Conservation (phyloP, 2,329 filamentous ascomycete species). For the Aspergillus hortae region DNA sequence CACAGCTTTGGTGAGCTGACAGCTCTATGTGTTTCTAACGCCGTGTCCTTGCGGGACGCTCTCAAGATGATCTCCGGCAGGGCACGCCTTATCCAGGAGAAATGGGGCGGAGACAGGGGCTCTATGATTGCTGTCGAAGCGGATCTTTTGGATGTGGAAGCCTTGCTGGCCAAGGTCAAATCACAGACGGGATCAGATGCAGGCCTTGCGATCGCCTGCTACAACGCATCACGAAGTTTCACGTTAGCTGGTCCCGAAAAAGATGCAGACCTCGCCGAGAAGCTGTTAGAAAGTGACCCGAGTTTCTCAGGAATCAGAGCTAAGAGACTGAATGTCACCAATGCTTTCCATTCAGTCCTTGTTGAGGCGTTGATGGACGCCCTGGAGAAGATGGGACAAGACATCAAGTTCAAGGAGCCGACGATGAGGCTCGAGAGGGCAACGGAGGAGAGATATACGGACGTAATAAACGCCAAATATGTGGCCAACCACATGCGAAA, state of each 20-base stretch:
- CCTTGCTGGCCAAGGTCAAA: slow-evolving; percentile 15
- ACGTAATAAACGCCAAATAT: too few relatives aligned
- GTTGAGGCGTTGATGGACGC: slow-evolving; percentile 32
- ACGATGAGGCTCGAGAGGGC: slow-evolving; percentile 24
- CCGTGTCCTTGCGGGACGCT: slow-evolving; percentile 27
- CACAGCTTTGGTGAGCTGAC: slow-evolving; percentile 40
- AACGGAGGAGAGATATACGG: slow-evolving; percentile 3
- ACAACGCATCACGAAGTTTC: slow-evolving; percentile 44
- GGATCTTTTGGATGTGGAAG: slow-evolving; percentile 20
- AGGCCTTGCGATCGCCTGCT: slow-evolving; percentile 43
- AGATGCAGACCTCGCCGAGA: slow-evolving; percentile 26
- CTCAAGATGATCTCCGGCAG: slow-evolving; percentile 25
- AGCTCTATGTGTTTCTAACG: slow-evolving; percentile 30
- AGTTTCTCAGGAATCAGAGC: slow-evolving; percentile 16
- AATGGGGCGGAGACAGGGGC: slow-evolving; percentile 32
- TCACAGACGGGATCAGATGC: neutral
- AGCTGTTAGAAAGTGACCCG: slow-evolving; percentile 9
- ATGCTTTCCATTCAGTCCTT: slow-evolving; percentile 48
- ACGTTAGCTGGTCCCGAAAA: slow-evolving; percentile 38
- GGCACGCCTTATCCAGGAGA: slow-evolving; percentile 25
- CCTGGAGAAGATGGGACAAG: slow-evolving; percentile 25
- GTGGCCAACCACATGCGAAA: slow-evolving; percentile 36
- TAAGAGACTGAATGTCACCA: slow-evolving; percentile 44
- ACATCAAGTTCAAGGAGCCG: slow-evolving; percentile 30
- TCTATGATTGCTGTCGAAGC: slow-evolving; percentile 34